Percentiles rank a stretch among this genome's conserved stretches.
These are phyloP conservation scores for Fusarium sp. DNA, from an alignment of 2,329 filamentous ascomycete genomes.

Conservation along the genomic window DNA sequence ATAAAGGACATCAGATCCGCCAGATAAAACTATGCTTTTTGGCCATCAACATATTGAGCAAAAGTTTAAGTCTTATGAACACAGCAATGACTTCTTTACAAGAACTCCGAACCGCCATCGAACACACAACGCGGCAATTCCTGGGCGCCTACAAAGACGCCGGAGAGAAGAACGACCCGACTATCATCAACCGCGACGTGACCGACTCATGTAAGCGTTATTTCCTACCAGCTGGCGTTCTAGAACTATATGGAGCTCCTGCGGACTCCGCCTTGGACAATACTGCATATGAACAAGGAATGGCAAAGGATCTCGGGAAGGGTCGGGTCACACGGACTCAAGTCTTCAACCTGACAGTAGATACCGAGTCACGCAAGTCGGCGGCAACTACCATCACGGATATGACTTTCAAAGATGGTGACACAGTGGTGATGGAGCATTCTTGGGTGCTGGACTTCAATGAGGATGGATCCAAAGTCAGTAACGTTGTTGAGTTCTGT, in stretches of 20 bases:
- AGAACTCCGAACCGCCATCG: constrained; percentile 13
- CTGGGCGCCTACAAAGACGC: constrained; percentile 24
- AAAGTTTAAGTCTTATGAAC: accelerated
- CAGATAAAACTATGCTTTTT: too few relatives aligned
- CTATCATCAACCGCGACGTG: constrained; percentile 35
- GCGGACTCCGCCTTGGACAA: constrained; percentile 6
- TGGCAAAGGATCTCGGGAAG: constrained; percentile 18
- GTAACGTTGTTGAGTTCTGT: constrained; percentile 32
- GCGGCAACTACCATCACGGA: constrained; percentile 4
- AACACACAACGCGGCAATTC: constrained; percentile 7
- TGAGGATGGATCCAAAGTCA: constrained; percentile 26
- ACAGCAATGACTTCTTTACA: neutral
- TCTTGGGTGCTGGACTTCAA: constrained; percentile 26
- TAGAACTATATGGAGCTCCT: neutral
- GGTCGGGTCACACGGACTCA: neutral
- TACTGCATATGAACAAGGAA: constrained; percentile 15
- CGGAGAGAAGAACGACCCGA: constrained; percentile 15
- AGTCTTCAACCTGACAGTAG: constrained; percentile 17
- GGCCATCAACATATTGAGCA: too few relatives aligned
- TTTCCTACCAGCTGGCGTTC: constrained; percentile 16
- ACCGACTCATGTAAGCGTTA: constrained; percentile 17
- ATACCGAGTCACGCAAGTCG: constrained; percentile 16
- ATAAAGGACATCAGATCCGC: too few relatives aligned
- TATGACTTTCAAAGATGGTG: constrained; percentile 18
- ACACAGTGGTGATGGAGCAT: constrained; percentile 16